Base-by-base conservation (phyloP, 2,329 filamentous ascomycete genomes). In the Parastagonospora avenae region DNA sequence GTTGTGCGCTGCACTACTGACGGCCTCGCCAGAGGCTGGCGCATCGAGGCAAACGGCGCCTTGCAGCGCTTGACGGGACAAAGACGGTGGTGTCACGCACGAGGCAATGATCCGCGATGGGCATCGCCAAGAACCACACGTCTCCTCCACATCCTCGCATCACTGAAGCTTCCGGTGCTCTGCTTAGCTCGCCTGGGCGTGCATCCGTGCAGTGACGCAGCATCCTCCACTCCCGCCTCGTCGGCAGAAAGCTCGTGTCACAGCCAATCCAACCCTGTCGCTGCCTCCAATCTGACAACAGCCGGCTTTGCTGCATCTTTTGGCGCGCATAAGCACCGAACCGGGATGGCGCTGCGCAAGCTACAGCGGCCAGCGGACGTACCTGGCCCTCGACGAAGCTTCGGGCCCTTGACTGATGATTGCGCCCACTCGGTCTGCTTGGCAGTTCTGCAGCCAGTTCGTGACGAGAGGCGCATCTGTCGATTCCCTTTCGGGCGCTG, bases 171-270 rank as follows among this genome's bases (percentile, higher is more conserved):
- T 70, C 63, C 67, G 63, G 64, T 62, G 58, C 62, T 62, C 55
- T 59, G 55, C 59, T 64, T 68, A 67, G 66, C 59, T 57, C 37
- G 41, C 6, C 64, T 64, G 55, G 60, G 62, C 57, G 52, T 53
- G 52, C 46, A 54, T 59, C 59, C 59, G 48, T 59, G 52, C 57
- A 48, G 63, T 70, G 67, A 67, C 67, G 67, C 63, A 67, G 63
- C 63, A 55, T 55, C 60, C 66, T 67, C 63, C 67, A 62, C 67
- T 64, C 64, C 66, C 67, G 63, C 66, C 58, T 62, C 64, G 60
- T 61, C 68, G 65, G 63, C 58, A 60, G 50, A 59, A 60, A 60
- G 58, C 63, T 66, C 62, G 64, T 65, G 66, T 67, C 56, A 65
- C 60, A 54, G 55, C 63, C 60, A 57, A 46, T 51, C 54, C 62